A percentile compares a stretch with the other conserved stretches of the same genome.
These are phyloP conservation scores for Rubroboletus satanas DNA, from an alignment of 768 basidiomycete genomes.

Conservation along the genomic window DNA sequence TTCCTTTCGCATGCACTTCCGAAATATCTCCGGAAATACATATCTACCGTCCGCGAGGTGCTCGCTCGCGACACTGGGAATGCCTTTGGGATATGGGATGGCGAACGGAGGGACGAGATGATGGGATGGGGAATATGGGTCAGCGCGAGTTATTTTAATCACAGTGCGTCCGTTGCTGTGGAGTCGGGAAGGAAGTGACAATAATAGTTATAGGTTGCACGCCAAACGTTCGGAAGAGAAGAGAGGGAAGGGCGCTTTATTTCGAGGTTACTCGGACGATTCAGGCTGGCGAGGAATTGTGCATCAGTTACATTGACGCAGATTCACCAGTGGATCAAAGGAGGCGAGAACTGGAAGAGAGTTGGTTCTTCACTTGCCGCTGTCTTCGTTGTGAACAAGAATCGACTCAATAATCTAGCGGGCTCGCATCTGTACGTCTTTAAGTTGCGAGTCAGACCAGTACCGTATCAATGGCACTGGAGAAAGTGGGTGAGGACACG, in stretches of 20 bases:
- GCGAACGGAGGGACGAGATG: conserved; percentile 49
- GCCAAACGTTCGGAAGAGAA: conserved; percentile 48
- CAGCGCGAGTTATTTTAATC: conserved; percentile 65
- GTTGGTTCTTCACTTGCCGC: conserved; percentile 56
- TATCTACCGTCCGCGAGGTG: conserved; percentile 48
- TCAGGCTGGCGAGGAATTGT: conserved; percentile 50
- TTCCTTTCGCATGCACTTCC: conserved; percentile 44
- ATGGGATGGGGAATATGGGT: conserved; percentile 62
- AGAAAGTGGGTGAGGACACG: background rate
- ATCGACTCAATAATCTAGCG: background rate
- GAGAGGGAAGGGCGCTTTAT: conserved; percentile 41
- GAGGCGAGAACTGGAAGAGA: conserved; percentile 38
- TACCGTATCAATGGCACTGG: background rate
- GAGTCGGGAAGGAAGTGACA: background rate
- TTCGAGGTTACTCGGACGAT: conserved; percentile 46
- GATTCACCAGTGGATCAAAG: conserved; percentile 34
- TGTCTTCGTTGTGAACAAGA: conserved; percentile 44
- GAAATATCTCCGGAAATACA: conserved; percentile 30
- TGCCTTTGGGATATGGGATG: conserved; percentile 66
- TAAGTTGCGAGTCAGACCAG: background rate
- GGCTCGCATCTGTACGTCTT: background rate
- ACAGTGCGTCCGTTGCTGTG: conserved; percentile 39
- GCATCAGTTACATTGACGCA: conserved; percentile 52
- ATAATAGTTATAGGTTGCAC: conserved; percentile 40
- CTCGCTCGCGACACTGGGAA: conserved; percentile 62